A percentile compares a stretch with the other conserved stretches of the same genome.
Evolutionary conservation across 768 basidiomycete species (phyloP).

Genomic region (Phaeotremella fagi): DNA sequence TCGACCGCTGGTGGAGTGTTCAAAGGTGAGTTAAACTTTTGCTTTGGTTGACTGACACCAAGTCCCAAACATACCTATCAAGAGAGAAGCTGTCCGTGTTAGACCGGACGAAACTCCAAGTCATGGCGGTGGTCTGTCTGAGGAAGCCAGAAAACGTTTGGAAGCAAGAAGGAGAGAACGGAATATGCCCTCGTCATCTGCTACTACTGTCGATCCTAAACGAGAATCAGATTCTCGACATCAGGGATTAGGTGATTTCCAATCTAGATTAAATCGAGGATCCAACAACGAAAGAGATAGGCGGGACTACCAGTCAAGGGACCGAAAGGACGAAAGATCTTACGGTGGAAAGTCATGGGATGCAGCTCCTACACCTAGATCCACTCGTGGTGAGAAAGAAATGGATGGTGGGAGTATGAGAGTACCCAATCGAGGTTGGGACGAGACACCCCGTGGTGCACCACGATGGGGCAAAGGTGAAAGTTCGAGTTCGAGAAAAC

Average conservation of each 20-base stretch:
- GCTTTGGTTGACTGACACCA: neutral
- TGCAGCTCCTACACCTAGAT: constrained; percentile 44
- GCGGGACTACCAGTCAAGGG: constrained; percentile 37
- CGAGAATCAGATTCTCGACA: constrained; percentile 13
- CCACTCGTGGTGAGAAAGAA: constrained; percentile 25
- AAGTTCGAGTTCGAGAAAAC: constrained; percentile 49
- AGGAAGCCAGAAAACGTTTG: constrained; percentile 62
- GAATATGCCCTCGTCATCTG: constrained; percentile 56
- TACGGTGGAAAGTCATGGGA: constrained; percentile 40
- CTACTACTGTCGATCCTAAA: constrained; percentile 17
- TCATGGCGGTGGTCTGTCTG: constrained; percentile 82
- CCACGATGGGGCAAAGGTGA: constrained; percentile 61
- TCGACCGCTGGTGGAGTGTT: constrained; percentile 60
- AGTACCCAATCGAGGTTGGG: constrained; percentile 89
- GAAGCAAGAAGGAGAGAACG: constrained; percentile 70
- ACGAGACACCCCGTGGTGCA: constrained; percentile 69
- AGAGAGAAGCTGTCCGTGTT: constrained; percentile 61
- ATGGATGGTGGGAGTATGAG: constrained; percentile 64
- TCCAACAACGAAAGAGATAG: constrained; percentile 49
- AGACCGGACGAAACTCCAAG: constrained; percentile 88
- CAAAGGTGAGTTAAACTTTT: constrained; percentile 61
- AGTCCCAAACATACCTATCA: constrained; percentile 74
- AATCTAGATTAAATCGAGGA: constrained; percentile 79
- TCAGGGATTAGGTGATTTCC: constrained; percentile 84
- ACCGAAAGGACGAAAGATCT: constrained; percentile 26